These are phyloP conservation scores for Mortierella sp. DNA, from an alignment of 371 early-diverging fungal species.

Conservation along the genomic window DNA sequence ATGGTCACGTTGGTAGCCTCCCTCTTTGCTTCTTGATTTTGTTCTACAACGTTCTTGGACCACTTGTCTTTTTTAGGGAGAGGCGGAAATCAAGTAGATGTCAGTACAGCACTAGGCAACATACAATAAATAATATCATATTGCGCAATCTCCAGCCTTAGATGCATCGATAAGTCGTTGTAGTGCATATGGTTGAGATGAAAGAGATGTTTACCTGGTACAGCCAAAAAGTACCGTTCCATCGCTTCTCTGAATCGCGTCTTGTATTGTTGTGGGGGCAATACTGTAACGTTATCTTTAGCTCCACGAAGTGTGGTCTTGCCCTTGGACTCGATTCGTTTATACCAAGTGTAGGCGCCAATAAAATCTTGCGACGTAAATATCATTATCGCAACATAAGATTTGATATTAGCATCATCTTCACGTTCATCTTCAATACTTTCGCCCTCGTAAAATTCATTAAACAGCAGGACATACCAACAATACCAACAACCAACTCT, in stretches of 20 bases:
- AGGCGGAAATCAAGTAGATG: background rate
- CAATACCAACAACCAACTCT: slow-evolving; percentile 92
- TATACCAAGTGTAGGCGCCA: slow-evolving; percentile 96
- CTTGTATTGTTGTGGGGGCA: slow-evolving; percentile 92
- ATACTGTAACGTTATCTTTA: slow-evolving; percentile 86
- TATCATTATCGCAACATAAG: background rate
- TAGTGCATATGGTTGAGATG: background rate
- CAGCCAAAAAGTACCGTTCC: slow-evolving; percentile 84
- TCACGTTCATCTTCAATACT: background rate
- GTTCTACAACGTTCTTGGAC: slow-evolving; percentile 45
- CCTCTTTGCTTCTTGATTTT: slow-evolving; percentile 20
- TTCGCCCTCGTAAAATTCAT: background rate
- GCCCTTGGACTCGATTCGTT: slow-evolving; percentile 91
- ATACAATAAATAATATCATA: background rate
- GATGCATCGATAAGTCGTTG: background rate
- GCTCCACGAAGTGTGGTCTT: slow-evolving; percentile 85
- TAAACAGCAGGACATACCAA: slow-evolving; percentile 60
- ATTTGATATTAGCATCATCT: background rate
- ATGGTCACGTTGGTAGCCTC: slow-evolving; percentile 7
- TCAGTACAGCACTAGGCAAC: background rate
- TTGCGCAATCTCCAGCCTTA: slow-evolving; percentile 1
- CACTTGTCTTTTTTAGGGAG: slow-evolving; percentile 41
- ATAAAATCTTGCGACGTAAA: slow-evolving; percentile 79
- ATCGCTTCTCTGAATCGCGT: slow-evolving; percentile 88
- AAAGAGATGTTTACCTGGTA: slow-evolving; percentile 68